Conservation (phyloP, 192 early-diverging fungal species). For the Dispira parvispora region DNA sequence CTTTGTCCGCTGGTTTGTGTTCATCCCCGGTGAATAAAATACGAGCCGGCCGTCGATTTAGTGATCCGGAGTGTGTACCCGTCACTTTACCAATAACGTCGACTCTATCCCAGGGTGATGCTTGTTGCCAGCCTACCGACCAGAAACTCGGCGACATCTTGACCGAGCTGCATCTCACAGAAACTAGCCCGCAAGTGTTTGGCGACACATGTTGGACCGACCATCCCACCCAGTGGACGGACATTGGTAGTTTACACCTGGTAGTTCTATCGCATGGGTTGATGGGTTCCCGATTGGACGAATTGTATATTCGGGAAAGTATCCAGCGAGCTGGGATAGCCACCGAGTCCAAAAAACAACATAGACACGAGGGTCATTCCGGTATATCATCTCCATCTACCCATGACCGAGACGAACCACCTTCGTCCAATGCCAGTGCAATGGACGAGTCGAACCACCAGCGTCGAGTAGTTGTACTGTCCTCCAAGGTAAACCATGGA, state of each 20-base stretch:
- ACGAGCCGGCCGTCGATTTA: no score
- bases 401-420: background rate
- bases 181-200: slow-evolving; percentile 1
- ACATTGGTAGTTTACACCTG: background rate
- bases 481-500: slow-evolving; percentile 17
- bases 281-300: slow-evolving; percentile 10
- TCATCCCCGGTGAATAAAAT: no score
- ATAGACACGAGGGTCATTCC: background rate
- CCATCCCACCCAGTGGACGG: background rate
- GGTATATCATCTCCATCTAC: no score
- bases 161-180: background rate
- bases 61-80: no score
- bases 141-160: no score
- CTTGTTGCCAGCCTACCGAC: no score
- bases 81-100: no score
- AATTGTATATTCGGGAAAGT: slow-evolving; percentile 3
- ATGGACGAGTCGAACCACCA: background rate
- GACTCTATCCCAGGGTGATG: no score
- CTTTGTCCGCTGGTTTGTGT: no score
- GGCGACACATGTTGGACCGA: background rate
- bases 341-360: background rate
- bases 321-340: background rate
- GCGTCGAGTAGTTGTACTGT: background rate
- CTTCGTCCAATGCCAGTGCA: background rate
- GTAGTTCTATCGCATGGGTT: slow-evolving; percentile 7